These are phyloP conservation scores for Bromus sterilis DNA, from an alignment of 176 grass and related monocot genomes.

Conservation along the genomic window DNA sequence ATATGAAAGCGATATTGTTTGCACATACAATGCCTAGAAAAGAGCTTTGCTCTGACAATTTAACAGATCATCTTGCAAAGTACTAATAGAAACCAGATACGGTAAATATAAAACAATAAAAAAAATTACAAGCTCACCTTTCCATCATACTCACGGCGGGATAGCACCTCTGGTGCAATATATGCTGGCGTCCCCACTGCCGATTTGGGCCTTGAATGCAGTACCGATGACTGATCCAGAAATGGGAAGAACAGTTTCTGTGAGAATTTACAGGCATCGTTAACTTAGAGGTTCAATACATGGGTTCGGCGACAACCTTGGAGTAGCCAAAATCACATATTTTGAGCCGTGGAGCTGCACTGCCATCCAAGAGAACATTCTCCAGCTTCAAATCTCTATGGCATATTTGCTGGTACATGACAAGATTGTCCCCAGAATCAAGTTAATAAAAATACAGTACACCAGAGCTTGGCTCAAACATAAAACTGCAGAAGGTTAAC, in stretches of 20 bases:
- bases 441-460: background rate
- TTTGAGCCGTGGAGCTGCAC: conserved; percentile 79
- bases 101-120: background rate
- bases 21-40: conserved; percentile 3
- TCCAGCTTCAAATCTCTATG: conserved; percentile 97
- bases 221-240: conserved; percentile 67
- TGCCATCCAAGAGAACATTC: conserved; percentile 88
- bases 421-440: background rate
- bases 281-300: background rate
- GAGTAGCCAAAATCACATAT: conserved; percentile 97
- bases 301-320: conserved; percentile 47
- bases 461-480: background rate
- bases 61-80: conserved; percentile 12
- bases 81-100: background rate
- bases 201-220: conserved; percentile 88
- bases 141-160: conserved; percentile 71
- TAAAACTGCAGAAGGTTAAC: background rate
- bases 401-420: conserved; percentile 78
- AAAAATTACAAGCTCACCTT: conserved; percentile 48
- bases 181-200: conserved; percentile 89
- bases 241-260: background rate
- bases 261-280: conserved; percentile 9
- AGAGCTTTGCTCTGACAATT: background rate
- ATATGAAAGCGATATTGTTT: background rate
- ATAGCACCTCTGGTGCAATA: conserved; percentile 92